Conservation (phyloP, 352 stramenopile genomes). For the Thraustotheca clavata region DNA sequence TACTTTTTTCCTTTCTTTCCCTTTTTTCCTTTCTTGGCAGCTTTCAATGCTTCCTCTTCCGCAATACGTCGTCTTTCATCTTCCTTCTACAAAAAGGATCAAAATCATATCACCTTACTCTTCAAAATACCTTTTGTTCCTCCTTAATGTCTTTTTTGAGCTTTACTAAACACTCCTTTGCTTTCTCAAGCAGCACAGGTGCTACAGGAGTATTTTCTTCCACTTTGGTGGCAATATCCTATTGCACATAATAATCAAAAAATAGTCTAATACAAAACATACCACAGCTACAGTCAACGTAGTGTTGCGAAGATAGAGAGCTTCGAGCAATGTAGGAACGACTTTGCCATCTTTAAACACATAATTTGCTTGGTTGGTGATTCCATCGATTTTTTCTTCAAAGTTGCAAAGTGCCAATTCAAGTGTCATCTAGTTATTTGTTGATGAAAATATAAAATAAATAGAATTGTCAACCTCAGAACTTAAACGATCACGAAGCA, state of each 20-base stretch:
- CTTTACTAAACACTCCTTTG: constrained; percentile 46
- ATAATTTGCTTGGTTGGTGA: constrained; percentile 27
- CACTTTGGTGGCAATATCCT: constrained; percentile 34
- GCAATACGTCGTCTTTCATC: constrained; percentile 61
- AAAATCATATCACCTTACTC: not conserved
- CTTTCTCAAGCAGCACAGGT: constrained; percentile 46
- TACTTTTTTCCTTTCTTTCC: constrained; percentile 27
- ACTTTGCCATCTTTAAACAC: constrained; percentile 43
- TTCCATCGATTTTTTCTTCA: constrained; percentile 19
- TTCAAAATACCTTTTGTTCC: constrained; percentile 27
- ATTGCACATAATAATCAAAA: constrained; percentile 18
- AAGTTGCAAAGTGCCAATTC: constrained; percentile 52
- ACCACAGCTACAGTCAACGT: constrained; percentile 46
- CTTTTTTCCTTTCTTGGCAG: constrained; percentile 73
- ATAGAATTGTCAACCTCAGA: constrained; percentile 28
- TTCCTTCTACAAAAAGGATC: constrained; percentile 36
- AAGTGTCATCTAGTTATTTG: constrained; percentile 32
- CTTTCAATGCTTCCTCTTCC: constrained; percentile 63
- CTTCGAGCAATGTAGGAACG: constrained; percentile 49
- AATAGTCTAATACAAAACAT: not conserved
- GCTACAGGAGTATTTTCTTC: constrained; percentile 40
- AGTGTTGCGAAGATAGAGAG: constrained; percentile 50
- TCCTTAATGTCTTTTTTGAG: constrained; percentile 78
- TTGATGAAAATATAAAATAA: not conserved
- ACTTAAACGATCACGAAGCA: constrained; percentile 46